Conservation (phyloP, 179 eudicot genomes). For the Drosera spatulata region DNA sequence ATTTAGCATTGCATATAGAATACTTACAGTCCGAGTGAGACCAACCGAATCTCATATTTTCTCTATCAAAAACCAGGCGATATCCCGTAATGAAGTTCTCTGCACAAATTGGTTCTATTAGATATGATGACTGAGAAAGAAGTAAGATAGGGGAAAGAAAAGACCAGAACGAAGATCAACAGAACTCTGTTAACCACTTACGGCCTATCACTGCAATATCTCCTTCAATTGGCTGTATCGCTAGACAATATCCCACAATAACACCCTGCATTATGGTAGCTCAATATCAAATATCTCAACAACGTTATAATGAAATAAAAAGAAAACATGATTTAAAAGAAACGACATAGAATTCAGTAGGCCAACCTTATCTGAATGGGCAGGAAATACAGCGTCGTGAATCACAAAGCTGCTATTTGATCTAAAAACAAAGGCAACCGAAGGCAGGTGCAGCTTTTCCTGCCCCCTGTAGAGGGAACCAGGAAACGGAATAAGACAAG, state of each 20-base stretch:
- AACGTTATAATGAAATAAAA: neutral
- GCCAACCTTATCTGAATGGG: constrained; percentile 57
- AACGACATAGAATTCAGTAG: neutral
- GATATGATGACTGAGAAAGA: neutral
- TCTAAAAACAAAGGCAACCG: constrained; percentile 44
- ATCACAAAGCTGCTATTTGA: constrained; percentile 56
- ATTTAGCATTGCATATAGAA: neutral
- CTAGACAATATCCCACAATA: constrained; percentile 63
- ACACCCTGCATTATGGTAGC: constrained; percentile 36
- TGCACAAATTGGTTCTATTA: constrained; percentile 21
- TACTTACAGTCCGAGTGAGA: constrained; percentile 83
- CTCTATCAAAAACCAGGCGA: constrained; percentile 87
- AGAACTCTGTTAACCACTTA: constrained; percentile 24
- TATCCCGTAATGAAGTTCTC: constrained; percentile 93
- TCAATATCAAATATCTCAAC: neutral
- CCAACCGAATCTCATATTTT: constrained; percentile 84
- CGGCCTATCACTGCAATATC: constrained; percentile 74
- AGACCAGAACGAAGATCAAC: neutral
- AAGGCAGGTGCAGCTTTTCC: constrained; percentile 37
- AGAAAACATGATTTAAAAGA: neutral
- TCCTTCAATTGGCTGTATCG: constrained; percentile 42
- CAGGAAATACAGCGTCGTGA: constrained; percentile 41
- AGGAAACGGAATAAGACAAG: neutral
- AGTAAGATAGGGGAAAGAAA: no score
- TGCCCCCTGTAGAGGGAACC: constrained; percentile 33